These are phyloP conservation scores for Blastobotrys terrestris DNA, from an alignment of 805 yeast species.

Conservation along the genomic window DNA sequence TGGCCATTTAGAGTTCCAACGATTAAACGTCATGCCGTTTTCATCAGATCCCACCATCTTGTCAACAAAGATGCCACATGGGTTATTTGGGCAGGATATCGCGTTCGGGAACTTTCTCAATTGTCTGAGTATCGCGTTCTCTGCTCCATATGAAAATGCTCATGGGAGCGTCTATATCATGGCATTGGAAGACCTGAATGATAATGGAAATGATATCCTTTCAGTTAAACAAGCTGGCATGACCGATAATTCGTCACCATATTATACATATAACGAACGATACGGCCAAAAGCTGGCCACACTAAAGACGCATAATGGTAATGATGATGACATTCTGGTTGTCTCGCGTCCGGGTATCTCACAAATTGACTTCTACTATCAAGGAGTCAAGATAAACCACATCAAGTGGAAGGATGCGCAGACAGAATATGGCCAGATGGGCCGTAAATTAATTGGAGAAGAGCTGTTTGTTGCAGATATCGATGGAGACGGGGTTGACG, in stretches of 20 bases:
- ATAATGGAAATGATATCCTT: not conserved
- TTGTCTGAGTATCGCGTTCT: conserved; percentile 41
- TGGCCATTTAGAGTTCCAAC: not conserved
- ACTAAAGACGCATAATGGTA: conserved; percentile 20
- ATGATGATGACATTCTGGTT: conserved; percentile 35
- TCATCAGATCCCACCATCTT: conserved; percentile 11
- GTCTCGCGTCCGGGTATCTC: conserved; percentile 51
- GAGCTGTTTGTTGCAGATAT: conserved; percentile 30
- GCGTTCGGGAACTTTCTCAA: conserved; percentile 39
- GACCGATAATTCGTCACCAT: not conserved
- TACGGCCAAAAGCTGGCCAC: conserved; percentile 40
- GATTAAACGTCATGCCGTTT: not conserved
- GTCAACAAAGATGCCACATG: conserved; percentile 21
- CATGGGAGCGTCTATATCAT: conserved; percentile 20
- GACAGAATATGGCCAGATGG: conserved; percentile 34
- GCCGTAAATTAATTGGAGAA: conserved; percentile 41
- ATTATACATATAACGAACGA: conserved; percentile 27
- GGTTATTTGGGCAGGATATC: conserved; percentile 44
- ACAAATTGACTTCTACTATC: conserved; percentile 34
- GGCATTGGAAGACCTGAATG: conserved; percentile 1
- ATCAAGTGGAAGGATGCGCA: conserved; percentile 26
- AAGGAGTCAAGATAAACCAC: conserved; percentile 23
- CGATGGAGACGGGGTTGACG: conserved; percentile 36
- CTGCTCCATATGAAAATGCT: conserved; percentile 41
- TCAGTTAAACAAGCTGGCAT: not conserved